Percentiles rank a stretch among this genome's conserved stretches.
Conservation (phyloP, 148 eudicot species). For the Rhododendron ovatum region DNA sequence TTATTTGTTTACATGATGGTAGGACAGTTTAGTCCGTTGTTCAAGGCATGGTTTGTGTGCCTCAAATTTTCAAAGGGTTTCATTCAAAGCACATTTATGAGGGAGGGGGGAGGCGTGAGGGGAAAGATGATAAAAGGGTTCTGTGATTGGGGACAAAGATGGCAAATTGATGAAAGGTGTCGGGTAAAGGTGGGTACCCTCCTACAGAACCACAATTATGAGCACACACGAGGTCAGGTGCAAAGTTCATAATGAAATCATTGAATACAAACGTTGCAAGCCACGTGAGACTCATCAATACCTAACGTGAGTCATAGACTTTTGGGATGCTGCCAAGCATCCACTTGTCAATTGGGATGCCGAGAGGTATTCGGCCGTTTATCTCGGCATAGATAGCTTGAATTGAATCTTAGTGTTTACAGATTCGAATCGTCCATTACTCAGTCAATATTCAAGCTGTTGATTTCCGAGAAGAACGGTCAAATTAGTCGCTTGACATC, state of each 20-base stretch:
- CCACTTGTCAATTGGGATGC: too few species aligned
- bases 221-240: conserved; percentile 38
- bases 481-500: too few species aligned
- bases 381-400: too few species aligned
- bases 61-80: conserved; percentile 14
- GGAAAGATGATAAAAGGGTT: not conserved
- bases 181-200: conserved; percentile 34
- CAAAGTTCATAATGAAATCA: conserved; percentile 26
- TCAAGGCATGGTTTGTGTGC: conserved; percentile 27
- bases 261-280: conserved; percentile 14
- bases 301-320: not conserved
- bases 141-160: conserved; percentile 26
- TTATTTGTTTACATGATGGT: not conserved
- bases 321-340: too few species aligned
- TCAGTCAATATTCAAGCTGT: too few species aligned
- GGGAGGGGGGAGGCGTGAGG: conserved; percentile 19
- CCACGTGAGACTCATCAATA: conserved; percentile 18
- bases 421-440: too few species aligned
- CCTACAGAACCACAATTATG: conserved; percentile 32
- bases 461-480: too few species aligned
- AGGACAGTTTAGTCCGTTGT: conserved; percentile 15
- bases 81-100: conserved; percentile 22
- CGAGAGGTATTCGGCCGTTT: too few species aligned
- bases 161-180: conserved; percentile 31
- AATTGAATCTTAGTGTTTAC: too few species aligned